phyloP scores from a whole-genome alignment of 345 rosid species.

The Brassica incana region DNA sequence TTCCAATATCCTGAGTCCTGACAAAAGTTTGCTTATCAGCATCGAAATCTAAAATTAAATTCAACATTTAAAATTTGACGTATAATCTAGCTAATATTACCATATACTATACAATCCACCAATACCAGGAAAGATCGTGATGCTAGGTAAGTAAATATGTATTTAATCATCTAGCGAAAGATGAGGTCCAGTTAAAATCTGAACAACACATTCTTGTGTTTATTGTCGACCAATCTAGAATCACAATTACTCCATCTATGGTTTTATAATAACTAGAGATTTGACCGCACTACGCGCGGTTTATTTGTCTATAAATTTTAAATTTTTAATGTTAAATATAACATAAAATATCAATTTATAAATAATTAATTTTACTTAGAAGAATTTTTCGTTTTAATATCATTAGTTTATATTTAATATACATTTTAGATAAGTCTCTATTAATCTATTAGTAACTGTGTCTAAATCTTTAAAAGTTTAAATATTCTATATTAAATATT shows the following conservation, averaged over 20 bases:
- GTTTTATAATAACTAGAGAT: no score
- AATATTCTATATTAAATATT: no score
- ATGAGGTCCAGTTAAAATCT: neutral
- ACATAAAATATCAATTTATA: no score
- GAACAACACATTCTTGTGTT: neutral
- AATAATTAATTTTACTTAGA: no score
- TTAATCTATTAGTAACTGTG: no score
- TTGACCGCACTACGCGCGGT: no score
- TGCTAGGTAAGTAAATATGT: neutral
- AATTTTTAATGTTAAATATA: no score
- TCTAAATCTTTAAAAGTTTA: no score
- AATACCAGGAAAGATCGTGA: neutral
- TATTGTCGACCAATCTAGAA: neutral
- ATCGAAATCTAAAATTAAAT: neutral
- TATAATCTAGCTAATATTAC: neutral
- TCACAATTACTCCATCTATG: neutral
- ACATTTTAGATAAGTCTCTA: no score
- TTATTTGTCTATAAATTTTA: no score
- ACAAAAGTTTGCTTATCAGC: neutral
- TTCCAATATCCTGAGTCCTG: neutral
- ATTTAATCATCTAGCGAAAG: neutral
- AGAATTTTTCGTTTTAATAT: no score
- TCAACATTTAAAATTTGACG: neutral
- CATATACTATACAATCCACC: neutral
- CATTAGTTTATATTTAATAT: no score